These are phyloP conservation scores for Blastocrithidia nonstop DNA, from an alignment of 208 protist species.

Conservation along the genomic window DNA sequence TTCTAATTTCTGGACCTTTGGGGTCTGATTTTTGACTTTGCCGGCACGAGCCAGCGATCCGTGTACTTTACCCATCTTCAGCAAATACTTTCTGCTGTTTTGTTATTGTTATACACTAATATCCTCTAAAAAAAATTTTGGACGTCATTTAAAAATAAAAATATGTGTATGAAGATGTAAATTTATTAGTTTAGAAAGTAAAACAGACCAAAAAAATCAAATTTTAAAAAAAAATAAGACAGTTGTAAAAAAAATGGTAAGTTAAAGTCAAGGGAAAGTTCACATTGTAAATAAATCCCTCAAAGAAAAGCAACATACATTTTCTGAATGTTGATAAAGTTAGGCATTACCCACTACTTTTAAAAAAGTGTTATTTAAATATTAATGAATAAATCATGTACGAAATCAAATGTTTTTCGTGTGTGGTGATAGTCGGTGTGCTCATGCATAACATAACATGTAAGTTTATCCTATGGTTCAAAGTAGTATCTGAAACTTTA, in stretches of 20 bases:
- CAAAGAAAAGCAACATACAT: no score
- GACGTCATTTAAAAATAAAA: conserved; percentile 3
- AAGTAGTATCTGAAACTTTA: neutral
- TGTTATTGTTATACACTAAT: neutral
- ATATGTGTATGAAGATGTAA: neutral
- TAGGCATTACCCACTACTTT: no score
- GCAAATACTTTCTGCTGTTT: conserved; percentile 7
- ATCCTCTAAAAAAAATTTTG: conserved; percentile 2
- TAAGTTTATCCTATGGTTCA: conserved; percentile 5
- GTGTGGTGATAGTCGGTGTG: no score
- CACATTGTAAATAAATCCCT: no score
- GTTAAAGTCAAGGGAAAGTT: no score
- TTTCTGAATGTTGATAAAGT: no score
- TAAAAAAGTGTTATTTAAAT: no score
- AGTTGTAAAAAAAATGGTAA: no score
- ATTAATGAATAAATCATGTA: no score
- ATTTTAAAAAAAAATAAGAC: no score
- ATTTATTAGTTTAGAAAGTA: conserved; percentile 1
- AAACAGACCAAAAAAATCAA: conserved; percentile 9
- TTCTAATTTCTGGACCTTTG: conserved; percentile 92
- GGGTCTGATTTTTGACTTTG: conserved; percentile 97
- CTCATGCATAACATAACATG: no score
- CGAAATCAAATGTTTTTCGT: no score
- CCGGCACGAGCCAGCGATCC: conserved; percentile 95
- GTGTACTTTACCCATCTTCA: conserved; percentile 95